Evolutionary conservation across 2,329 filamentous ascomycete species (phyloP), one percentile per base, ranked within the genome.

Genomic region (Arthrobotrys pseudoclavata): DNA sequence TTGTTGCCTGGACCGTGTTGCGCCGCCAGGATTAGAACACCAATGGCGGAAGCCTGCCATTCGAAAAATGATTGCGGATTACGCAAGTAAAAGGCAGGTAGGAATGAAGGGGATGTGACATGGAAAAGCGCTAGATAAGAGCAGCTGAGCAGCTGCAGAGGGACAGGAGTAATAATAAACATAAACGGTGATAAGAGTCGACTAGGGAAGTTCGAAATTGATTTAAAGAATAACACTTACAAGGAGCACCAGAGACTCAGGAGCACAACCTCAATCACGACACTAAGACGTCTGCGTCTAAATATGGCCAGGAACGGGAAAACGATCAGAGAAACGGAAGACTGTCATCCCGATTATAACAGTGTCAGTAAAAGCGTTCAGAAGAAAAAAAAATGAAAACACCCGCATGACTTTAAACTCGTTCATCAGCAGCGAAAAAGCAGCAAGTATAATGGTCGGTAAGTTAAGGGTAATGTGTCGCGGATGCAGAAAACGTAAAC

Each of bases 221-320:
- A 7, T 12, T 20, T 45, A 2, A 53, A 31, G 50, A 57, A 57
- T 31, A 40, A 9, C 22, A 79, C 75, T 79, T 69, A 79, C 75
- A 79, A 79, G 55, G 75, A 79, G 31, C 69, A 79, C 75, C 75
- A 79, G 3, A 79, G 75, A 18, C 53, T 52, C 18, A 79, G 48
- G 12, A 79, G 69, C 24, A 79, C 60, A 12, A 74, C 75, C n/a
- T 79, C 75, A 47, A 79, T 66, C 47, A 57, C 69, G 48, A 79
- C 69, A 50, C 75, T 74, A 20, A 74, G 47, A 52, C 75, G 68
- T 61, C 75, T 69, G 42, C 69, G 68, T 72, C 69, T 48, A 53
- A 74, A 63, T 10, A 66, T 66, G 64, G 64, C 29, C 47, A 79
- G 69, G 24, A 79, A 48, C 34, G 75, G 63, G 40, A 74, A 79